These are phyloP conservation scores for Ganoderma sp. DNA, from an alignment of 1,284 basidiomycete genomes.

Conservation along the genomic window DNA sequence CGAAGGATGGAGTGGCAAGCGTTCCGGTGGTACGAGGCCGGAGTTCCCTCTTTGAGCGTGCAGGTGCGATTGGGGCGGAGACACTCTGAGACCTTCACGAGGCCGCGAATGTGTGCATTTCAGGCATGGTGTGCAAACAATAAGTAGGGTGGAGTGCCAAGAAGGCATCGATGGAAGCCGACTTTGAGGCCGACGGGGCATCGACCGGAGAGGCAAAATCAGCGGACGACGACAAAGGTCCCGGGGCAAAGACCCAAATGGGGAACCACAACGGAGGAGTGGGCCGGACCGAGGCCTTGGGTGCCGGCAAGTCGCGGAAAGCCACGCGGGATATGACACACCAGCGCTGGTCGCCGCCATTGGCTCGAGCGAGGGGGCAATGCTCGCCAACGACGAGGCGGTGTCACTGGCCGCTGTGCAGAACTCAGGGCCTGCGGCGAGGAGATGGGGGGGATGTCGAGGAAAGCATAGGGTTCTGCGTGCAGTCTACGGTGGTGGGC, in stretches of 20 bases:
- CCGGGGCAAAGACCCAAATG: conserved; percentile 15
- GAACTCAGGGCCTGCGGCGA: not conserved
- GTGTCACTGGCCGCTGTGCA: conserved; percentile 16
- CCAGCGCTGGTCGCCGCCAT: conserved; percentile 21
- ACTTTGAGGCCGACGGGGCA: not conserved
- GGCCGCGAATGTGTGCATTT: not conserved
- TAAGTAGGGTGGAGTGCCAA: not conserved
- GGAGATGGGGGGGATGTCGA: not conserved
- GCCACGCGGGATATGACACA: conserved; percentile 23
- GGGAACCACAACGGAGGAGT: conserved; percentile 8
- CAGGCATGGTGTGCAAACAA: not conserved
- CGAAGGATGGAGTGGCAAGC: not conserved
- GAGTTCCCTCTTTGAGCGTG: conserved; percentile 3
- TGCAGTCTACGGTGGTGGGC: not conserved
- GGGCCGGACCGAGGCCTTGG: conserved; percentile 8
- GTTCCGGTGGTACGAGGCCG: conserved; percentile 5
- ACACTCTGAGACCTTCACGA: not conserved
- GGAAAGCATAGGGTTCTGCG: not conserved
- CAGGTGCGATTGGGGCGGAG: conserved; percentile 11
- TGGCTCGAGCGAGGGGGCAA: conserved; percentile 20
- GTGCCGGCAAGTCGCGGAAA: conserved; percentile 21
- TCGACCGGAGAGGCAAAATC: conserved; percentile 4
- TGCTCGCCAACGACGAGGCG: conserved; percentile 21
- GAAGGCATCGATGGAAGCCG: not conserved
- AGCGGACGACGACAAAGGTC: conserved; percentile 12